Evolutionary conservation across 257 asterid species (phyloP).

Genomic region (Plantago elongata): DNA sequence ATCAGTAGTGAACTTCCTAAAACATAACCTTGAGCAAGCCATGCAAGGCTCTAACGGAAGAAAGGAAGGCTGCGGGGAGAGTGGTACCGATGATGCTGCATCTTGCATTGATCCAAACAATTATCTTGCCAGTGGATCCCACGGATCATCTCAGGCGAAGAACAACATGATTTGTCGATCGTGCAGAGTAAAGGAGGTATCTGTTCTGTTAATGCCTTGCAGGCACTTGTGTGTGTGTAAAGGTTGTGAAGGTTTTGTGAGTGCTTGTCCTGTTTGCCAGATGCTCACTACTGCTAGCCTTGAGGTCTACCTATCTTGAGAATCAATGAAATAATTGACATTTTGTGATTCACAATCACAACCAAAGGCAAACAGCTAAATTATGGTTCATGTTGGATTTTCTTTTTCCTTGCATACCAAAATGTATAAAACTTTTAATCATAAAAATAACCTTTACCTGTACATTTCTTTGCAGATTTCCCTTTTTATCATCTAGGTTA

Average conservation of each 20-base stretch:
- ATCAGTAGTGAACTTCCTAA: slow-evolving; percentile 60
- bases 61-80: slow-evolving; percentile 74
- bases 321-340: slow-evolving; percentile 11
- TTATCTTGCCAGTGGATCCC: slow-evolving; percentile 29
- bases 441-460: not conserved
- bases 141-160: slow-evolving; percentile 17
- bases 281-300: slow-evolving; percentile 48
- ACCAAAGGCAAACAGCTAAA: not conserved
- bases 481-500: not conserved
- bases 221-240: slow-evolving; percentile 83
- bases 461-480: not conserved
- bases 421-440: not conserved
- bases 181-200: slow-evolving; percentile 62
- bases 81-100: slow-evolving; percentile 54
- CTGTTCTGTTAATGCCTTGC: slow-evolving; percentile 73
- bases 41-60: slow-evolving; percentile 40
- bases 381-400: not conserved
- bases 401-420: not conserved
- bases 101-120: slow-evolving; percentile 63
- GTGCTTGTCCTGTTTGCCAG: slow-evolving; percentile 73
- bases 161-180: slow-evolving; percentile 41
- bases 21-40: slow-evolving; percentile 59
- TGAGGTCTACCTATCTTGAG: slow-evolving; percentile 67
- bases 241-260: slow-evolving; percentile 63
- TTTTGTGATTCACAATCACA: slow-evolving; percentile 10